These are phyloP conservation scores for Pascua sp. DNA, from an alignment of 1,284 basidiomycete species.

Conservation along the genomic window DNA sequence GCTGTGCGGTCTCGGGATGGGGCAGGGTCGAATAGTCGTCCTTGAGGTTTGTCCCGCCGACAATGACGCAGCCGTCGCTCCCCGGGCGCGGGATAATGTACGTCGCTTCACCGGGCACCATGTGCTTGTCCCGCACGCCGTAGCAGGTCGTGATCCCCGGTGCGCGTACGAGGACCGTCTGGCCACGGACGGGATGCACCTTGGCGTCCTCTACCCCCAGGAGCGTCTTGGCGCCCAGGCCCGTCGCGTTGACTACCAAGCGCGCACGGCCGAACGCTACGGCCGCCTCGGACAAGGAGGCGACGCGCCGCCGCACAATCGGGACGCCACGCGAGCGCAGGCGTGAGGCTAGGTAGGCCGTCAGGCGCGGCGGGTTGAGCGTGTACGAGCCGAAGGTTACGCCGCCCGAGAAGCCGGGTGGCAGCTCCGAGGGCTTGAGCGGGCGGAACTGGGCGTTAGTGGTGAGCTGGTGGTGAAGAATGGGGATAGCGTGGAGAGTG, in stretches of 20 bases:
- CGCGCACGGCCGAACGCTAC: constrained; percentile 20
- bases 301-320: constrained; percentile 39
- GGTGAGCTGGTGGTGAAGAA: background rate
- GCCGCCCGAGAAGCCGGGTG: constrained; percentile 25
- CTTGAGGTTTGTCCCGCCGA: constrained; percentile 38
- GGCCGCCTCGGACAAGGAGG: constrained; percentile 46
- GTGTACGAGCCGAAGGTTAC: constrained; percentile 45
- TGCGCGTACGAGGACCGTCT: constrained; percentile 72
- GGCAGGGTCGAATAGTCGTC: constrained; percentile 36
- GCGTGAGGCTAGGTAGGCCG: constrained; percentile 34
- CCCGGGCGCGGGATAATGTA: constrained; percentile 50
- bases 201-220: constrained; percentile 72
- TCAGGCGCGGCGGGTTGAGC: constrained; percentile 48
- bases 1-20: constrained; percentile 25
- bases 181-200: constrained; percentile 77
- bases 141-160: constrained; percentile 50
- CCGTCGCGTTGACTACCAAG: constrained; percentile 53
- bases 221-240: constrained; percentile 62
- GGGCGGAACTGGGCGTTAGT: constrained; percentile 30
- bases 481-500: background rate
- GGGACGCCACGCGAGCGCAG: constrained; percentile 35
- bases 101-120: constrained; percentile 9
- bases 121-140: constrained; percentile 17
- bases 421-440: constrained; percentile 11
- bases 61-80: constrained; percentile 33